Base-by-base conservation (phyloP, 495 filamentous ascomycete species). In the Chaetomium tenue region DNA sequence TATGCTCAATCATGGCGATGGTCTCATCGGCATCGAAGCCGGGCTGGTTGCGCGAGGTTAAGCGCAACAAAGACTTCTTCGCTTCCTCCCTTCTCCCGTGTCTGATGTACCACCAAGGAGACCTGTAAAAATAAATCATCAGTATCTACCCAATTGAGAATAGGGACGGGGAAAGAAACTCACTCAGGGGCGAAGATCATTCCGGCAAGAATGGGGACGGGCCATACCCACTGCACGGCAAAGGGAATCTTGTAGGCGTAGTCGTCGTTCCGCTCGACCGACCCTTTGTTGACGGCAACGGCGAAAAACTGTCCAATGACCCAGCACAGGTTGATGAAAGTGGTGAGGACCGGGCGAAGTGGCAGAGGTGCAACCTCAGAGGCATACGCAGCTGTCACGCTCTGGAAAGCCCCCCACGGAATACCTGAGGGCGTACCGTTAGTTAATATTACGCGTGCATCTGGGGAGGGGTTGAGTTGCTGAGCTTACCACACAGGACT, bases 171-270 rank as follows among this genome's bases (percentile, higher is more conserved):
- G 5, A 16, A n/a, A n/a, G 18, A 6, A 37, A 57, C 33, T 57
- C 40, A 75, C 73, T 91, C 89, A 6, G 89, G 89, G 0, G 87
- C 87, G 40, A 89, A 81, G 54, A 78, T 68, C 22, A 86, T 77
- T 3, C 81, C 86, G 60, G 85, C 81, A 39, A 88, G 78, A 23
- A 91, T 77, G 0, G 88, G 87, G 20, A 88, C 67, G 1, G 88
- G 87, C 87, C 87, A 91, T 72, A 91, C 84, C 89, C 89, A 91
- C 70, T 91, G 89, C 5, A 89, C 62, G 4, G 78, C 84, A 60
- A 85, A 89, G 0, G 87, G 86, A 64, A 86, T 83, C 11, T 82
- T 78, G 69, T 88, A 90, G 3, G 85, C 81, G 84, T 86, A 89
- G 65, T 88, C 70, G 57, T 85, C 83, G 12, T 70, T 54, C 12